phyloP scores from a whole-genome alignment of 345 rosid species.

The Hibiscus mutabilis region DNA sequence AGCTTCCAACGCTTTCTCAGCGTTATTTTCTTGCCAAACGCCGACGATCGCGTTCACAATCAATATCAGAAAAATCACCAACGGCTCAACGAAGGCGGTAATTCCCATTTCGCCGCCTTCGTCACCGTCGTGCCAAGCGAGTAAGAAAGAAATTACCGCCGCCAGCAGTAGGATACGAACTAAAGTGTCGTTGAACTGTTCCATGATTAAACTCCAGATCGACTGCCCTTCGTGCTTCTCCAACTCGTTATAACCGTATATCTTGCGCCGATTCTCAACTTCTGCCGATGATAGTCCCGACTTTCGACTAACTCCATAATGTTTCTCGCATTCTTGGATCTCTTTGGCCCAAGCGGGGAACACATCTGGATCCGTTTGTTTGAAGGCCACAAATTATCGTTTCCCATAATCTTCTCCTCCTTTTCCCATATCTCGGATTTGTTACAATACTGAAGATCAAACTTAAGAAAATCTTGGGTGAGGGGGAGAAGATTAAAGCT shows the following conservation, averaged over 20 bases:
- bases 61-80: conserved; percentile 63
- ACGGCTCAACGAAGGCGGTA: conserved; percentile 64
- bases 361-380: conserved; percentile 6
- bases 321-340: conserved; percentile 40
- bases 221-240: conserved; percentile 56
- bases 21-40: conserved; percentile 66
- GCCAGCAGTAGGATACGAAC: conserved; percentile 53
- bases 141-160: conserved; percentile 50
- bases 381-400: conserved; percentile 7
- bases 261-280: conserved; percentile 31
- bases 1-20: conserved; percentile 70
- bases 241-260: conserved; percentile 50
- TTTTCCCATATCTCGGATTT: conserved; percentile 36
- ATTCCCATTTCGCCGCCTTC: conserved; percentile 58
- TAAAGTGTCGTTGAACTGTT: conserved; percentile 58
- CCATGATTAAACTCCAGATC: conserved; percentile 40
- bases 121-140: conserved; percentile 56
- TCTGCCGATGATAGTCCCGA: conserved; percentile 33
- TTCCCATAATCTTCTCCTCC: conserved; percentile 37
- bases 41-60: conserved; percentile 61
- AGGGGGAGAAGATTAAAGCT: background rate
- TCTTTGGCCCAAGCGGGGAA: conserved; percentile 59
- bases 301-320: conserved; percentile 27
- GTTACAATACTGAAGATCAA: background rate
- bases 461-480: background rate